Base-by-base conservation (phyloP, 129 eudicot species). In the Escallonia rubra region DNA sequence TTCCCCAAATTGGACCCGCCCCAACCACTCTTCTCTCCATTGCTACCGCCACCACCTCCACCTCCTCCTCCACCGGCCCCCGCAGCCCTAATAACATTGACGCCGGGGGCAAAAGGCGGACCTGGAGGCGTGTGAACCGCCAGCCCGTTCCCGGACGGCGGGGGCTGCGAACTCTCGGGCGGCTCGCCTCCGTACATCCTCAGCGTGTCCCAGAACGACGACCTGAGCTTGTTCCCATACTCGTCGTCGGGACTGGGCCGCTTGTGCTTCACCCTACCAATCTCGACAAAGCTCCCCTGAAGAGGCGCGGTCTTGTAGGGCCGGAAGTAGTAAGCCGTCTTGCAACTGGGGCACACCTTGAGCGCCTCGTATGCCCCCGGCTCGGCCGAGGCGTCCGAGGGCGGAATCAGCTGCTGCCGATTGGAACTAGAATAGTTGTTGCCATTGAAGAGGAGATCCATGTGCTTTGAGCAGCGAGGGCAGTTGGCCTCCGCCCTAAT, bases 1-100 rank as follows among this genome's bases (percentile, higher is more conserved):
- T 77, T 81, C 16, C 97, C 97, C 81, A 91, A 72, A 75, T 85
- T 85, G 9, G 96, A 79, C 16, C 97, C 97, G 8, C 97, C 97
- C 97, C 97, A 91, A 60, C 81, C 83, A 16, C 51, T 76, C 61
- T 71, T 74, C 74, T 80, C 86, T 58, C 75, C 84, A 49, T 73
- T 66, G 42, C 73, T 75, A 11, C 10, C 48, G 52, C 64, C 83
- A 8, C 64, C 71, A 38, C 49, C 57, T 7, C 74, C 79, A 38
- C 75, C 63, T n/a, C 70, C 59, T 3, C 77, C 74, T 4, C 70
- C 74, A 14, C 79, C 82, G 7, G 63, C 67, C 34, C 83, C 80
- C 3, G 61, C 51, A 5, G 87, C 87, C 23, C 91, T 80, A 50
- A 78, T 60, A 3, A 82, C 80, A 71, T 85, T 77, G 40, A 87